A percentile compares a stretch with the other conserved stretches of the same genome.
These are phyloP conservation scores for Bidens hawaiensis DNA, from an alignment of 140 eudicot species.

Conservation along the genomic window DNA sequence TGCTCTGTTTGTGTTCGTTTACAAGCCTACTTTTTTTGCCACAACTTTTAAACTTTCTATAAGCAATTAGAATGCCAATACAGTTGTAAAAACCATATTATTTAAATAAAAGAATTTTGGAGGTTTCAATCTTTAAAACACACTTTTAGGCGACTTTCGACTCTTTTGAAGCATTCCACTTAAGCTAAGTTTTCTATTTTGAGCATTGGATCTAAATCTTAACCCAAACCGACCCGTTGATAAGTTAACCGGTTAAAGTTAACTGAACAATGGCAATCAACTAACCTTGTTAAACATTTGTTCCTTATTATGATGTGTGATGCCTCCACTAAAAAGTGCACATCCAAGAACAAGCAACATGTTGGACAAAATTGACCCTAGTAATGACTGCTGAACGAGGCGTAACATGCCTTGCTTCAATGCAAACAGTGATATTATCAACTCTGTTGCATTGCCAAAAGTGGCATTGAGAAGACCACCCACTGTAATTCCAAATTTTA, in stretches of 20 bases:
- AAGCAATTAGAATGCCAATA: not conserved
- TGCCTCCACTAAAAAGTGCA: slow-evolving; percentile 70
- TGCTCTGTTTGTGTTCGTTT: too few relatives aligned
- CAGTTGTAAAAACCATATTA: not conserved
- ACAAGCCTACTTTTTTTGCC: too few relatives aligned
- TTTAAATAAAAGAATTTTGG: not conserved
- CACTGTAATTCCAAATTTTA: slow-evolving; percentile 38
- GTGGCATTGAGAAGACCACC: slow-evolving; percentile 84
- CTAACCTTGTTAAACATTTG: slow-evolving; percentile 65
- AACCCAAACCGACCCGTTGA: not conserved
- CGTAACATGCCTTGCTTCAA: slow-evolving; percentile 51
- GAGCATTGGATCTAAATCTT: not conserved
- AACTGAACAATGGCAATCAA: not conserved
- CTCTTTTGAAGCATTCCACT: not conserved
- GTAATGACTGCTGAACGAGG: slow-evolving; percentile 65
- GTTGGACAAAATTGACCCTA: slow-evolving; percentile 78
- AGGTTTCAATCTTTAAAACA: not conserved
- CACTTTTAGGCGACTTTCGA: not conserved
- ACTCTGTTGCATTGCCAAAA: slow-evolving; percentile 86
- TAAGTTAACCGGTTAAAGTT: not conserved
- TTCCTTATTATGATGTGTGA: slow-evolving; percentile 47
- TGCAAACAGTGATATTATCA: slow-evolving; percentile 68
- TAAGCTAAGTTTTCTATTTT: not conserved
- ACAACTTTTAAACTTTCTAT: not conserved
- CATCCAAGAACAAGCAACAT: slow-evolving; percentile 81